Evolutionary conservation across 179 eudicot species (phyloP).

Genomic region (Beta corolliflora): DNA sequence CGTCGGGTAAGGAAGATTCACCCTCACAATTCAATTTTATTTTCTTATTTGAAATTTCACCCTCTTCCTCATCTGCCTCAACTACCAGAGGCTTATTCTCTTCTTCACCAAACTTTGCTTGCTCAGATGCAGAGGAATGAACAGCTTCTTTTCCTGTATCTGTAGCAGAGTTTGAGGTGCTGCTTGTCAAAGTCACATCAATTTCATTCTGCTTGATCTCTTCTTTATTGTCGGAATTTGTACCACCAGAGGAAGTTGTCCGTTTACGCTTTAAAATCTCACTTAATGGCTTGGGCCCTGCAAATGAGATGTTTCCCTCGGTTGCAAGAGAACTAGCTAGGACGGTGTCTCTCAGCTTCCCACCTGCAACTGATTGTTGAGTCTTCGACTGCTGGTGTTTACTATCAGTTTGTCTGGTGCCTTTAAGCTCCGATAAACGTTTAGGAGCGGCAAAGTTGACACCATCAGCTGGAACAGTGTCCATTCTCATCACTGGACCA

Average conservation of each 20-base stretch:
- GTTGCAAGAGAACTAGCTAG: constrained; percentile 41
- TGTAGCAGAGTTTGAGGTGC: constrained; percentile 15
- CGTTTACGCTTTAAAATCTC: constrained; percentile 93
- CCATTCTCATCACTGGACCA: constrained; percentile 46
- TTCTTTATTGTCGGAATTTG: constrained; percentile 26
- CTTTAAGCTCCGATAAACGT: constrained; percentile 67
- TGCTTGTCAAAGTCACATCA: constrained; percentile 19
- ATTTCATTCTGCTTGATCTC: constrained; percentile 22
- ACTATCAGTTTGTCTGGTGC: constrained; percentile 39
- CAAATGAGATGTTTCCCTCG: constrained; percentile 58
- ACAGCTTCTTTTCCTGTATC: constrained; percentile 19
- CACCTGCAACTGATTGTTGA: constrained; percentile 44
- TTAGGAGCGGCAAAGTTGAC: constrained; percentile 58
- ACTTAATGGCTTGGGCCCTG: constrained; percentile 87
- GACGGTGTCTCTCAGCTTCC: constrained; percentile 52
- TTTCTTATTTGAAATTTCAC: constrained; percentile 34
- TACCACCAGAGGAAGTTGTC: constrained; percentile 19
- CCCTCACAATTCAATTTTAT: constrained; percentile 26
- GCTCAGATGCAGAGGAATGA: constrained; percentile 19
- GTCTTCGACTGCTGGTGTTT: constrained; percentile 37
- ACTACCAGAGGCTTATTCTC: constrained; percentile 27
- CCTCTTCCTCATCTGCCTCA: constrained; percentile 34
- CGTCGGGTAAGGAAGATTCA: constrained; percentile 26
- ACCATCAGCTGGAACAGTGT: constrained; percentile 32
- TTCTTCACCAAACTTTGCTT: constrained; percentile 21